Percentiles rank a stretch among this genome's conserved stretches.
Conservation (phyloP, 306 rosid genomes). For the Prunus davidiana region DNA sequence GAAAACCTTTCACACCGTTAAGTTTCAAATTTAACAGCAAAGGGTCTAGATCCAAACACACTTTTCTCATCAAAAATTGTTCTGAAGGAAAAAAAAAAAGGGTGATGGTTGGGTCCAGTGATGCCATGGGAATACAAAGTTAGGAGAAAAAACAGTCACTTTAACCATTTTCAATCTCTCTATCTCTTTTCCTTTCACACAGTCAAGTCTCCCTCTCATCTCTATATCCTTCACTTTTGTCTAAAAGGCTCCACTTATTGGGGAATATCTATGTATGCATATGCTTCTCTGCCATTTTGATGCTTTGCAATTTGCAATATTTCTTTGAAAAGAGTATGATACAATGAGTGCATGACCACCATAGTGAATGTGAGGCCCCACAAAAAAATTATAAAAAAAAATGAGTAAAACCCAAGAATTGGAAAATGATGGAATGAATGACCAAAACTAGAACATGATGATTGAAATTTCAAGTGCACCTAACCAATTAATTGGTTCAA, state of each 20-base stretch:
- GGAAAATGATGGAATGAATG: neutral
- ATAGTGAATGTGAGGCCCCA: neutral
- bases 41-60: conserved; percentile 1
- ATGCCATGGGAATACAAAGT: conserved; percentile 32
- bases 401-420: neutral
- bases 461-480: neutral
- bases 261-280: conserved; percentile 44
- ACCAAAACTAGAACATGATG: conserved; percentile 1
- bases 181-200: conserved; percentile 1
- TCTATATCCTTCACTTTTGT: conserved; percentile 38
- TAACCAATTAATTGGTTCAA: neutral
- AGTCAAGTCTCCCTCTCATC: conserved; percentile 12
- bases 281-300: conserved; percentile 1
- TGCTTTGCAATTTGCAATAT: conserved; percentile 21
- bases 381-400: neutral
- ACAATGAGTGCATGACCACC: conserved; percentile 1
- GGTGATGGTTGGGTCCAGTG: conserved; percentile 32
- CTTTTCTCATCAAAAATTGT: conserved; percentile 9
- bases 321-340: conserved; percentile 17
- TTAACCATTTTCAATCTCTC: conserved; percentile 41
- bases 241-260: conserved; percentile 57
- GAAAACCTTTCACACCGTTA: conserved; percentile 28
- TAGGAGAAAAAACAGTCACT: conserved; percentile 21
- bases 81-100: neutral
- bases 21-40: conserved; percentile 26